Evolutionary conservation across 2,329 filamentous ascomycete species (phyloP), one percentile per base, ranked within the genome.

Genomic region (Bipolaris zeicola): DNA sequence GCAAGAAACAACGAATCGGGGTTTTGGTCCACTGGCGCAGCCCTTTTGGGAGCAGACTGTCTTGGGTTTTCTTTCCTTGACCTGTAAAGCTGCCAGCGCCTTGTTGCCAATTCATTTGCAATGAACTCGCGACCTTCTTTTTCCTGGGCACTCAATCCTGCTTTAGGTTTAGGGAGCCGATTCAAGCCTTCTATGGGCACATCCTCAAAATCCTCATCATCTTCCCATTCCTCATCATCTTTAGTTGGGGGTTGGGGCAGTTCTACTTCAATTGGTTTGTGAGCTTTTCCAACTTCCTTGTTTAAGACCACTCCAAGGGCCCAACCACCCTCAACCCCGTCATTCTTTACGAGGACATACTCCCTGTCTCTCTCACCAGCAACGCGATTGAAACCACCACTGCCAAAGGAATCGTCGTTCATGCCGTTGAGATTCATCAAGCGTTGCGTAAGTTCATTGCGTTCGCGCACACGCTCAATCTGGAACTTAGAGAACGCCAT

Each of bases 401-500:
- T 82, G 2, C 81, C 82, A 52, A 91, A 84, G 22, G 90, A 89
- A 37, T 94, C 90, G 14, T 88, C 85, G 16, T 88, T 89, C 91
- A 96, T 96, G 34, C 93, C 94, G 66, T 94, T 92, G 67, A 99
- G 85, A 66, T 91, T 87, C 95, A 99, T 99, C 54, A 99, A 80
- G 37, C 94, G 85, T 73, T 99, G 95, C 0, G 96, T 99, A 28
- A 99, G 83, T 61, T 96, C 90, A 69, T 99, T 99, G 47, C 96
- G 84, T 78, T 99, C 94, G 64, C 85, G 87, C 10, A 98, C 96
- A 55, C 95, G 83, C 72, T 98, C 95, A 55, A 99, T 96, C 76
- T 99, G 95, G 70, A 99, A 99, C 59, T 84, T 89, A 1, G 93
- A 97, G 71, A 99, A 99, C 0, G 89, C 95, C 92, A 99, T 97